Evolutionary conservation across 305 asterid species (phyloP), one percentile per base, ranked within the genome.

Genomic region (Fraxinus latifolia): DNA sequence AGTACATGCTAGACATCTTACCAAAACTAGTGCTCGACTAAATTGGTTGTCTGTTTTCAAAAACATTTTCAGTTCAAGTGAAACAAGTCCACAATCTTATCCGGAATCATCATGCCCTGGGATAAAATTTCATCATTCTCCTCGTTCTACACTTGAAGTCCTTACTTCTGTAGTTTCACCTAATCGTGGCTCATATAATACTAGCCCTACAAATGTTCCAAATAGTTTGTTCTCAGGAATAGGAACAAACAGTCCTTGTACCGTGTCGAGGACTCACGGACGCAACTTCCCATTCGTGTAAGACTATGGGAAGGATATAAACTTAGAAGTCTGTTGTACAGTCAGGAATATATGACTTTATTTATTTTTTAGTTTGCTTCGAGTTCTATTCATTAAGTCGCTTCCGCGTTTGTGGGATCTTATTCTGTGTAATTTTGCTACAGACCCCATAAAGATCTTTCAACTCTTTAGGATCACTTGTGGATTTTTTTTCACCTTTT

Each of bases 71-170:
- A 47, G 77, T 68, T 81, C 62, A 88, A 91, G 94, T 77, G 93
- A 89, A 79, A 71, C 85, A 33, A 85, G 81, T 80, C 84, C 78
- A 74, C 91, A 85, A 77, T 77, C 90, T 77, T 77, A 80, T 74
- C 86, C 76, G 7, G 89, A 88, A 84, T 77, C 82, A 33, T 29
- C 86, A 0, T 92, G 87, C 21, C 14, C 34, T 34, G 82, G 87
- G 73, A 65, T 78, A 23, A 23, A 83, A n/a, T 81, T 90, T 80
- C 88, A 83, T 72, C 89, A 53, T 68, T 93, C 95, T 11, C 95
- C 94, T 47, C 90, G 84, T 80, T 89, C 92, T 7, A 86, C 88
- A 36, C 89, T 88, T 7, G 94, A 88, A 81, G 86, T 60, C 34
- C 84, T 80, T 77, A 86, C 90, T 58, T 81, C 82, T 53, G 29